Evolutionary conservation across 176 grass and related monocot species (phyloP).

Genomic region (Eragrostis curvula): DNA sequence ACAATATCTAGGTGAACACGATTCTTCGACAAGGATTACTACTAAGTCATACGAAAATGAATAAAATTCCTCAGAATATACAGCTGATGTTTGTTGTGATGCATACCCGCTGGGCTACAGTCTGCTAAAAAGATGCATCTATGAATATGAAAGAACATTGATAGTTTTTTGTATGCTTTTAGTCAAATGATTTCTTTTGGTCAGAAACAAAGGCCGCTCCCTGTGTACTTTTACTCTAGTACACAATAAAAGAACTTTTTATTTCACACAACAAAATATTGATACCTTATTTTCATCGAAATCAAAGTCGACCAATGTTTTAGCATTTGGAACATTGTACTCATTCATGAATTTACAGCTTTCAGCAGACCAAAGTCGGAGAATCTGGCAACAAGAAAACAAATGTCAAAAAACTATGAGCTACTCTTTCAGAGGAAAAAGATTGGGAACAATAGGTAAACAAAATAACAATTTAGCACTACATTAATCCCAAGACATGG

Average conservation of each 20-base stretch:
- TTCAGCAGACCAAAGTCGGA: constrained; percentile 92
- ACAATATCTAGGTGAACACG: background rate
- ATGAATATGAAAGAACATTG: background rate
- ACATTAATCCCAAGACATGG: background rate
- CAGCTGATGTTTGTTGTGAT: background rate
- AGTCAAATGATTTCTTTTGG: constrained; percentile 3
- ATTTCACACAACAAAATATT: background rate
- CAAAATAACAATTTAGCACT: background rate
- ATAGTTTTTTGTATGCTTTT: background rate
- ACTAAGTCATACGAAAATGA: background rate
- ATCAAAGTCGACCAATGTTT: constrained; percentile 72
- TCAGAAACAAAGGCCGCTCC: background rate
- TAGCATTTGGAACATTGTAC: constrained; percentile 64
- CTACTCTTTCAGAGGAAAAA: background rate
- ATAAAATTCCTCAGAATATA: constrained; percentile 22
- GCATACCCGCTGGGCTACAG: background rate
- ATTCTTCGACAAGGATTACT: background rate
- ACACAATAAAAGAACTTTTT: background rate
- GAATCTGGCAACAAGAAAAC: constrained; percentile 47
- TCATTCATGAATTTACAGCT: constrained; percentile 78
- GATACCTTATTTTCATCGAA: constrained; percentile 99
- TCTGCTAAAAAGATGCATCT: background rate
- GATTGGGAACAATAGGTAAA: background rate
- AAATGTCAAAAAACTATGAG: constrained; percentile 16
- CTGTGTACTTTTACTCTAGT: too few relatives aligned